These are phyloP conservation scores for Mycena amicta DNA, from an alignment of 768 basidiomycete species.

Conservation along the genomic window DNA sequence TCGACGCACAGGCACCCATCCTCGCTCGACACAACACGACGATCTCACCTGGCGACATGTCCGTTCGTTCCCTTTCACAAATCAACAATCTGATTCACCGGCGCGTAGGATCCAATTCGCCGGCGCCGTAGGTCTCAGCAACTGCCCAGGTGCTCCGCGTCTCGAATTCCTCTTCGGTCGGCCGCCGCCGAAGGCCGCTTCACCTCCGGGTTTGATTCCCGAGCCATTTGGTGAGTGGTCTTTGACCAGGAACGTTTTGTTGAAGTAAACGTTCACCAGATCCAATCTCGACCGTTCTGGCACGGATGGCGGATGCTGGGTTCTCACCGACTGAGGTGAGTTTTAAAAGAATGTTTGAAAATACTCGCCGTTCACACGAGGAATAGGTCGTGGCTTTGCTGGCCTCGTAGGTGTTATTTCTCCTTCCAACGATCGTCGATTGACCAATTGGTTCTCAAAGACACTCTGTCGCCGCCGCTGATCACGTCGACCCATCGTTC, in stretches of 20 bases:
- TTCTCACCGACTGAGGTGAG: conserved; percentile 13
- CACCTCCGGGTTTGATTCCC: conserved; percentile 17
- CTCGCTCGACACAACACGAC: conserved; percentile 25
- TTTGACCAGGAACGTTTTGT: conserved; percentile 7
- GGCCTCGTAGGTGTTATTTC: conserved; percentile 20
- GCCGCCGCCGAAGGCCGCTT: conserved; percentile 1
- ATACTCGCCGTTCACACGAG: background rate
- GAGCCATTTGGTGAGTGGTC: conserved; percentile 16
- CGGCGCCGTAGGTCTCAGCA: conserved; percentile 35
- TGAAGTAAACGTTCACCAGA: conserved; percentile 5
- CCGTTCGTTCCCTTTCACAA: conserved; percentile 4
- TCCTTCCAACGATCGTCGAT: no score
- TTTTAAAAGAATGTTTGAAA: conserved; percentile 6
- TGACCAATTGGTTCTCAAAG: conserved; percentile 4
- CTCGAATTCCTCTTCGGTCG: conserved; percentile 34
- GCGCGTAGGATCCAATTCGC: conserved; percentile 39
- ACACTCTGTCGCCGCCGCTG: conserved; percentile 24
- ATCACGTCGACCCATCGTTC: conserved; percentile 25
- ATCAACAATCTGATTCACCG: background rate
- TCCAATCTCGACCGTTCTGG: conserved; percentile 22
- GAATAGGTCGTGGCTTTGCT: conserved; percentile 24
- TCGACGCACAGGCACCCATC: conserved; percentile 31
- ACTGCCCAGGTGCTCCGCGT: conserved; percentile 38
- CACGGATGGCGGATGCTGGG: conserved; percentile 8
- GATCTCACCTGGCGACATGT: conserved; percentile 40